Evolutionary conservation across 768 basidiomycete genomes (phyloP).

Genomic region (Coprinopsis sp.): DNA sequence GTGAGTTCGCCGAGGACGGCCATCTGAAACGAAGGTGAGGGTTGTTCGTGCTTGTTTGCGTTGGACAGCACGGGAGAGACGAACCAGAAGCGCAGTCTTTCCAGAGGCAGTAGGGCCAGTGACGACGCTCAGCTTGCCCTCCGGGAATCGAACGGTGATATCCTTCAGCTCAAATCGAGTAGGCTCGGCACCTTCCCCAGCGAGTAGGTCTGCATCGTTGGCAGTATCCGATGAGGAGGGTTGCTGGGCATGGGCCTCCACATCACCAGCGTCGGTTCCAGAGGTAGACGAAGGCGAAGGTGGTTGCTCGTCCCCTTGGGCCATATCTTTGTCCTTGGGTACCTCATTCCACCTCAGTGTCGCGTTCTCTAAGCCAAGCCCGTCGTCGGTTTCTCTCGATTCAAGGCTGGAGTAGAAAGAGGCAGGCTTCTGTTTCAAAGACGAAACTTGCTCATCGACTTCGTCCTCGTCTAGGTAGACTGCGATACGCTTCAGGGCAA

Average conservation of each 20-base stretch:
- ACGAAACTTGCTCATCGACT: slow-evolving; percentile 61
- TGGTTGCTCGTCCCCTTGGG: slow-evolving; percentile 9
- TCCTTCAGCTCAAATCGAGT: slow-evolving; percentile 61
- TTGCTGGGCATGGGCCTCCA: neutral
- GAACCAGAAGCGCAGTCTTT: slow-evolving; percentile 72
- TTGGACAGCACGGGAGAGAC: slow-evolving; percentile 16
- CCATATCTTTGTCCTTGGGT: slow-evolving; percentile 21
- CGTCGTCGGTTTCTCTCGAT: slow-evolving; percentile 21
- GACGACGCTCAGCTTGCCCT: slow-evolving; percentile 64
- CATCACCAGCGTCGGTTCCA: neutral
- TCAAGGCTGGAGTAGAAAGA: slow-evolving; percentile 22
- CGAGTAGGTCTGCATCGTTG: too few relatives aligned
- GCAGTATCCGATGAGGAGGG: neutral
- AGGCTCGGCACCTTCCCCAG: too few relatives aligned
- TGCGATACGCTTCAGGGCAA: slow-evolving; percentile 64
- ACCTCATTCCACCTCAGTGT: slow-evolving; percentile 62
- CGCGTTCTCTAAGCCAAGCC: slow-evolving; percentile 55
- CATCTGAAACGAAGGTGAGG: slow-evolving; percentile 39
- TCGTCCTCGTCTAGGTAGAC: slow-evolving; percentile 69
- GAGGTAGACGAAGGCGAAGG: neutral
- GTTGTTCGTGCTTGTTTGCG: neutral
- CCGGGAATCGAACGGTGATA: slow-evolving; percentile 65
- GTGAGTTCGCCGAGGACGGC: slow-evolving; percentile 73
- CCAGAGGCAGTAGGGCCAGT: slow-evolving; percentile 80
- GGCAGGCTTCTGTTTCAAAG: slow-evolving; percentile 41